Evolutionary conservation across 2,329 filamentous ascomycete genomes (phyloP), one percentile per base, ranked within the genome.

Genomic region (Colletotrichum aenigma): DNA sequence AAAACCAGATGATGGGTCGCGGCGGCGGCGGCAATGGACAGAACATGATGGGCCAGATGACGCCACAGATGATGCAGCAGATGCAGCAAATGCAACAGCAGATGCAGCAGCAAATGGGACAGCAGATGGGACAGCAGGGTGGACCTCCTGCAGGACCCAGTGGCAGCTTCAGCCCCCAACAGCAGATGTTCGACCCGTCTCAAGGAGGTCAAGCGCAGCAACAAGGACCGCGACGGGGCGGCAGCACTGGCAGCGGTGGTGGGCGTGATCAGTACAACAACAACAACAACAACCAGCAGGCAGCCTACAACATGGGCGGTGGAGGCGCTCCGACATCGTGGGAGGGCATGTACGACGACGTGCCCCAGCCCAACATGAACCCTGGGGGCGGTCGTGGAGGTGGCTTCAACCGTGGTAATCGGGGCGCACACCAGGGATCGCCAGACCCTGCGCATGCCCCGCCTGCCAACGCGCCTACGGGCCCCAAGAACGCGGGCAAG

Each of bases 281-380:
- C 43, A 52, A 52, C 43, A 52, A 52, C n/a, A 52, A 52, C n/a
- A 52, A 52, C 12, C n/a, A 79, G 28, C 76, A 78, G 28, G 75
- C 75, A 12, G 80, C 78, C 58, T 86, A 85, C 73, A 82, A 81
- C 66, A 82, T 84, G 77, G 82, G 74, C 82, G 89, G 83, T 81
- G 90, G 86, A 48, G 87, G 91, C 60, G 92, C 92, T 18, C 94
- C 94, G n/a, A 95, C 94, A 28, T 96, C 94, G 55, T 98, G 96
- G 96, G 96, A 98, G 84, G 96, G 96, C 81, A 98, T 98, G 96
- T 98, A 98, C 84, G 96, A 98, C 83, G 96, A 98, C 83, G 95
- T 96, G 3, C 96, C 96, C 18, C 95, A 96, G 82, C 95, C 95
- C 7, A 93, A 93, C 79, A 90, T 93, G 79, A 88, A 86, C 79